Evolutionary conservation across 1,284 basidiomycete species (phyloP).

Genomic region (Cystobasidium sp.): DNA sequence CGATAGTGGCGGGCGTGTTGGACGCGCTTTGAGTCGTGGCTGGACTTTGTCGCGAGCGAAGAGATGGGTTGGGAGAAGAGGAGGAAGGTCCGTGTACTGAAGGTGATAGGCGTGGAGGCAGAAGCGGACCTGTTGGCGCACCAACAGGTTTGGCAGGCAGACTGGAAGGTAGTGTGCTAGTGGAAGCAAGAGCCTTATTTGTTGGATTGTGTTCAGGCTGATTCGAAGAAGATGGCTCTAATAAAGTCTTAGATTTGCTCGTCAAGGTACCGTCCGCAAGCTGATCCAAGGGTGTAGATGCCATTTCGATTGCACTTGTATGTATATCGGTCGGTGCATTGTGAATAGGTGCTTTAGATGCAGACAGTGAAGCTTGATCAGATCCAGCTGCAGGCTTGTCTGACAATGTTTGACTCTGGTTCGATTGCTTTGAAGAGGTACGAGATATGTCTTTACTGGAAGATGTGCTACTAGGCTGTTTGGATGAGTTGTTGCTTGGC

Average conservation of each 20-base stretch:
- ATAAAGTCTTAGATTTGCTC: background rate
- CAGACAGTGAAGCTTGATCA: background rate
- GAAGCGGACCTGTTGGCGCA: constrained; percentile 1
- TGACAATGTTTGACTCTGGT: background rate
- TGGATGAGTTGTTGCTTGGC: background rate
- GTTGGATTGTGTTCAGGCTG: background rate
- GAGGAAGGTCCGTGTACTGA: background rate
- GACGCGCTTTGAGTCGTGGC: constrained; percentile 1
- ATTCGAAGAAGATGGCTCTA: background rate
- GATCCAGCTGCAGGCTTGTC: background rate
- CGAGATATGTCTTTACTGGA: constrained; percentile 15
- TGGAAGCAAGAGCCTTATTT: background rate
- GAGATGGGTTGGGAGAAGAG: background rate
- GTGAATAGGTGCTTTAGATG: constrained; percentile 1
- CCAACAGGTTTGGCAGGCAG: constrained; percentile 27
- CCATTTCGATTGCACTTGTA: background rate
- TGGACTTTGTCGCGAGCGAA: constrained; percentile 19
- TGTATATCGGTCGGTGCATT: background rate
- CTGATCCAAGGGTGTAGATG: background rate
- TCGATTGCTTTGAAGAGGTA: constrained; percentile 11
- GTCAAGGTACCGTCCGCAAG: background rate
- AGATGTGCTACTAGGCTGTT: constrained; percentile 16
- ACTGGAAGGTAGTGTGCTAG: constrained; percentile 4
- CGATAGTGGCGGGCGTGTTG: background rate
- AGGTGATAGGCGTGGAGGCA: constrained; percentile 8